These are phyloP conservation scores for Paspalum vaginatum DNA, from an alignment of 176 grass and related monocot genomes.

Conservation along the genomic window DNA sequence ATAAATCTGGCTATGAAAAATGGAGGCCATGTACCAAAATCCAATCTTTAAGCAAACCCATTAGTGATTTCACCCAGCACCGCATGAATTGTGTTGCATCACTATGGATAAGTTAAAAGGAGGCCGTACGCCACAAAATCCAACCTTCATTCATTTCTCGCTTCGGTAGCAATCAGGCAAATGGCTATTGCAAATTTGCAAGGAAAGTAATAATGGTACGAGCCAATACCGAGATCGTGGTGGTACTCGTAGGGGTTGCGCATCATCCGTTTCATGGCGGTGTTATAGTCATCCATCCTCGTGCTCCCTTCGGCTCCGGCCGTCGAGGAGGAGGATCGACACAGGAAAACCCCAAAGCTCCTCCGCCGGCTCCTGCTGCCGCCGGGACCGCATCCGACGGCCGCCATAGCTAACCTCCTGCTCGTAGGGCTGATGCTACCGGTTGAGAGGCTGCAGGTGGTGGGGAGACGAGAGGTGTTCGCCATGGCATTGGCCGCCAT, in stretches of 20 bases:
- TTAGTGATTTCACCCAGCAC: background rate
- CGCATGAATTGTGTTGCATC: background rate
- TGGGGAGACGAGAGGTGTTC: slow-evolving; percentile 8
- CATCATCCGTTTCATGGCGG: slow-evolving; percentile 89
- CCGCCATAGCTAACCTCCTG: slow-evolving; percentile 2
- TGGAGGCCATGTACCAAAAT: background rate
- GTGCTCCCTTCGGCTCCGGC: slow-evolving; percentile 29
- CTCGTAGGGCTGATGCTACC: slow-evolving; percentile 1
- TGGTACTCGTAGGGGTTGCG: slow-evolving; percentile 88
- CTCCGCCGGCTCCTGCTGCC: background rate
- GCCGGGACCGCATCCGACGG: background rate
- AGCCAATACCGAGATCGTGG: slow-evolving; percentile 68
- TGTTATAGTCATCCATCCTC: slow-evolving; percentile 77
- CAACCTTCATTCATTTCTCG: slow-evolving; percentile 1
- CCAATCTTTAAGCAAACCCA: background rate
- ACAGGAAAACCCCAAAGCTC: background rate
- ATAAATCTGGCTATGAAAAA: background rate
- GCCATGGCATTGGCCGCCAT: slow-evolving; percentile 51
- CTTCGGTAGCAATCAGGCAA: background rate
- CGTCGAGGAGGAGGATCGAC: slow-evolving; percentile 50
- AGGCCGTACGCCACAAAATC: background rate
- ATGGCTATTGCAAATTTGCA: background rate
- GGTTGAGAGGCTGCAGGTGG: background rate
- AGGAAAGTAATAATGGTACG: background rate
- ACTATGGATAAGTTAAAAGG: background rate